Evolutionary conservation across 2,329 filamentous ascomycete genomes (phyloP).

Genomic region (Xylariales sp.): DNA sequence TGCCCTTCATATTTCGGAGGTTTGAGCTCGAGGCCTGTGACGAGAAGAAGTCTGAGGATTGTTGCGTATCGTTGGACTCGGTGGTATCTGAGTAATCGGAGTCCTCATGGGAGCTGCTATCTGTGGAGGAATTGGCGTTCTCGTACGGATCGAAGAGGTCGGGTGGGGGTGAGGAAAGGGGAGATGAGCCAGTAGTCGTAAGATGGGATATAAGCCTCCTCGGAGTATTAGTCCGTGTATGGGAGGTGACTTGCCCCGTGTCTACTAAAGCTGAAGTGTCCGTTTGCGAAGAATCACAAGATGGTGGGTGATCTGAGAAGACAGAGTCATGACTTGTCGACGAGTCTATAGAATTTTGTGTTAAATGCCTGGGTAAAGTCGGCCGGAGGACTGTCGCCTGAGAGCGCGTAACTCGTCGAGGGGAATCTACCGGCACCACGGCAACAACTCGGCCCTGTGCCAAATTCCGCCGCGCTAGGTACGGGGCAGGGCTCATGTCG

Average conservation of each 20-base stretch:
- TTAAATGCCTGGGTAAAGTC: conserved; percentile 41
- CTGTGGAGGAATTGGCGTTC: conserved; percentile 50
- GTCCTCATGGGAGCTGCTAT: conserved; percentile 55
- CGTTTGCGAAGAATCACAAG: conserved; percentile 45
- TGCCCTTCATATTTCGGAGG: conserved; percentile 74
- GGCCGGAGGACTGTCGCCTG: conserved; percentile 40
- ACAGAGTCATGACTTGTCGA: conserved; percentile 44
- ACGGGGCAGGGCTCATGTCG: background rate
- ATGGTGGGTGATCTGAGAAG: conserved; percentile 42
- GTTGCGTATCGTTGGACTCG: conserved; percentile 58
- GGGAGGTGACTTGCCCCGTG: conserved; percentile 10
- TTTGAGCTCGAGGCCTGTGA: conserved; percentile 55
- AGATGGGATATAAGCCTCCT: conserved; percentile 40
- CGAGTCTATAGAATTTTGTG: conserved; percentile 43
- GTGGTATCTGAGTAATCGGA: conserved; percentile 51
- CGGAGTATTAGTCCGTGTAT: conserved; percentile 44
- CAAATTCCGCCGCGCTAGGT: background rate
- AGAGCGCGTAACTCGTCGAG: conserved; percentile 45
- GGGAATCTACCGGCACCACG: conserved; percentile 15
- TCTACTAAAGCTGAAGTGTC: conserved; percentile 40
- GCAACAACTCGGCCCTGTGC: conserved; percentile 5
- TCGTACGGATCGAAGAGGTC: conserved; percentile 64
- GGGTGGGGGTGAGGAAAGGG: conserved; percentile 67
- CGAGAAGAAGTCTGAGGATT: conserved; percentile 54
- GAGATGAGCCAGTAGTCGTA: conserved; percentile 61